Evolutionary conservation across 108 stramenopile genomes (phyloP).

Genomic region (Cyclotella sp.): DNA sequence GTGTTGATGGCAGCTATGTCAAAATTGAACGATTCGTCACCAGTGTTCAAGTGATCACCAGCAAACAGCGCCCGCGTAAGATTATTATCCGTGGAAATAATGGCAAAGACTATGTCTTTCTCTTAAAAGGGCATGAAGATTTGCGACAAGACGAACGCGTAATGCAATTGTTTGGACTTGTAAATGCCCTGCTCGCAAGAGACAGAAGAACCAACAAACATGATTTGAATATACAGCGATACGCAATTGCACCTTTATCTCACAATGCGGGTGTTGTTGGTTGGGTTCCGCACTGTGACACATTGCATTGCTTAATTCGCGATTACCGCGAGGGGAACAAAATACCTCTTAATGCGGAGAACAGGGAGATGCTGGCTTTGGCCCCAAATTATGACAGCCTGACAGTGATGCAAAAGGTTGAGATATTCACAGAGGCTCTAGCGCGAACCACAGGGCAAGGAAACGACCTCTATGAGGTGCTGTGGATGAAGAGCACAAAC

Average conservation of each 20-base stretch:
- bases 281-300: slow-evolving; percentile 99
- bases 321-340: slow-evolving; percentile 92
- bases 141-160: slow-evolving; percentile 99
- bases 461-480: slow-evolving; percentile 93
- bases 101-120: slow-evolving; percentile 96
- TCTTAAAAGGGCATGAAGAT: slow-evolving; percentile 99
- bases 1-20: slow-evolving; percentile 88
- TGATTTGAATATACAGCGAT: slow-evolving; percentile 95
- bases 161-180: slow-evolving; percentile 99
- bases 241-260: slow-evolving; percentile 95
- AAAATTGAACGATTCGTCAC: slow-evolving; percentile 92
- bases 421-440: slow-evolving; percentile 94
- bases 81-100: slow-evolving; percentile 95
- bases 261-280: slow-evolving; percentile 98
- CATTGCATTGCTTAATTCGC: slow-evolving; percentile 94
- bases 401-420: slow-evolving; percentile 98
- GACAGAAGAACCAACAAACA: slow-evolving; percentile 93
- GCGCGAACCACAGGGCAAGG: slow-evolving; percentile 86
- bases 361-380: slow-evolving; percentile 90
- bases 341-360: slow-evolving; percentile 94
- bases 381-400: slow-evolving; percentile 94
- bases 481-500: slow-evolving; percentile 96
- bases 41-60: slow-evolving; percentile 92
- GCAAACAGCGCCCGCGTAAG: slow-evolving; percentile 98
- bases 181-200: slow-evolving; percentile 96